These are phyloP conservation scores for Candida sithepensis DNA, from an alignment of 805 yeast genomes.

Conservation along the genomic window DNA sequence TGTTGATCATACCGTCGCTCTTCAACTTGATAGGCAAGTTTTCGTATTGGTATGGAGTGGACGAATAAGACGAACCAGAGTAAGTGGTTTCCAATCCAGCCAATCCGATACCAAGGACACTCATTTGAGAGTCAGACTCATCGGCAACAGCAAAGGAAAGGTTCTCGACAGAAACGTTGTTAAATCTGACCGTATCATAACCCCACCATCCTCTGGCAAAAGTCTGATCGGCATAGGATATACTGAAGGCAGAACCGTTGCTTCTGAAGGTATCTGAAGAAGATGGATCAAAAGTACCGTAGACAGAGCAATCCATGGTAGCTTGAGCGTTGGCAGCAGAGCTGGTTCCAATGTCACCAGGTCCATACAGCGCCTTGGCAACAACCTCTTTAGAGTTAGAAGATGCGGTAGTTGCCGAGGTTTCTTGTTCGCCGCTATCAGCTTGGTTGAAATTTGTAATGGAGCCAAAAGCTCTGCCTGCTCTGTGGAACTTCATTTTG, in stretches of 20 bases:
- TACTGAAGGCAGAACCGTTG: constrained; percentile 40
- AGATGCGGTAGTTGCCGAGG: background rate
- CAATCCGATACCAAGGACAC: constrained; percentile 75
- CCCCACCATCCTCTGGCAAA: constrained; percentile 56
- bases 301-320: constrained; percentile 37
- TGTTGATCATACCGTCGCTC: constrained; percentile 51
- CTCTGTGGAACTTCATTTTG: background rate
- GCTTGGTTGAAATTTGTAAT: background rate
- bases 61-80: constrained; percentile 21
- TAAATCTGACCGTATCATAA: constrained; percentile 53
- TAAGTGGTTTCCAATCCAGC: constrained; percentile 65
- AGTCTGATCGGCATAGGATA: constrained; percentile 47
- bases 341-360: background rate
- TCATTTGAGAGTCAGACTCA: constrained; percentile 56
- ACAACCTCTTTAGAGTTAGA: background rate
- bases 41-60: constrained; percentile 42
- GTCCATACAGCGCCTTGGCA: background rate
- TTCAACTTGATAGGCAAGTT: constrained; percentile 66
- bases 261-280: constrained; percentile 36
- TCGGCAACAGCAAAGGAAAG: constrained; percentile 76
- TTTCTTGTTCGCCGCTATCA: background rate
- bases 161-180: constrained; percentile 42
- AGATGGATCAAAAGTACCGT: constrained; percentile 47
- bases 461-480: constrained; percentile 2
- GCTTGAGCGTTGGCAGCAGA: background rate